phyloP scores from a whole-genome alignment of 2,329 filamentous ascomycete species.

The Aspergillus sp. region DNA sequence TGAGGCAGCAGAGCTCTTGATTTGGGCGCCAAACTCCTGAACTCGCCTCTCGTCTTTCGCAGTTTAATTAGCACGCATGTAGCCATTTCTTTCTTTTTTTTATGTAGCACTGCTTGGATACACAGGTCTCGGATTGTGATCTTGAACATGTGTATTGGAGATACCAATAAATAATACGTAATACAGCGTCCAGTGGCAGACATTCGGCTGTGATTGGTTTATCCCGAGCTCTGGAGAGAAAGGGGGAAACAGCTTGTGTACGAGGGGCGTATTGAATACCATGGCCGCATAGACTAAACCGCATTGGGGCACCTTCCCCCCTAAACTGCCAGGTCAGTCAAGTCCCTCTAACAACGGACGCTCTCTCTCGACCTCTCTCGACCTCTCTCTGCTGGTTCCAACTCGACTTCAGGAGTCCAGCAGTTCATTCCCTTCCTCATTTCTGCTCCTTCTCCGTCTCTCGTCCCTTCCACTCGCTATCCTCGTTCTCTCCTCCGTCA shows the following conservation, averaged over 20 bases:
- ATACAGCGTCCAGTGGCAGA: conserved; percentile 17
- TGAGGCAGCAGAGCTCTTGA: background rate
- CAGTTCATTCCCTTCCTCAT: conserved; percentile 13
- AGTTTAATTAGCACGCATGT: background rate
- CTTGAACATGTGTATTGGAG: background rate
- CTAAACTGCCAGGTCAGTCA: conserved; percentile 17
- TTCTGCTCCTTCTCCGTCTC: conserved; percentile 20
- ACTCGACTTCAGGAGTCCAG: conserved; percentile 17
- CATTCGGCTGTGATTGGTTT: background rate
- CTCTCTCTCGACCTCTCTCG: conserved; percentile 9
- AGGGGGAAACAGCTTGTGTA: conserved; percentile 18
- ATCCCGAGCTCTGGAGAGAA: conserved; percentile 2
- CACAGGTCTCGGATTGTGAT: conserved; percentile 4
- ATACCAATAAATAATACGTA: conserved; percentile 3
- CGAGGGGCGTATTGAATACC: conserved; percentile 24
- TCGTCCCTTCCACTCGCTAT: conserved; percentile 22
- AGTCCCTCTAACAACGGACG: conserved; percentile 4
- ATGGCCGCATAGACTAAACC: conserved; percentile 26
- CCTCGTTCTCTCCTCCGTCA: conserved; percentile 15
- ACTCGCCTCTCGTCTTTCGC: background rate
- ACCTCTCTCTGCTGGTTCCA: conserved; percentile 7
- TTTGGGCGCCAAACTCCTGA: background rate
- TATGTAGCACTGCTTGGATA: conserved; percentile 9
- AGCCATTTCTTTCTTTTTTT: background rate
- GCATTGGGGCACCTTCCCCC: conserved; percentile 15